These are phyloP conservation scores for Leptographium radiaticola DNA, from an alignment of 2,329 filamentous ascomycete genomes.

Conservation along the genomic window DNA sequence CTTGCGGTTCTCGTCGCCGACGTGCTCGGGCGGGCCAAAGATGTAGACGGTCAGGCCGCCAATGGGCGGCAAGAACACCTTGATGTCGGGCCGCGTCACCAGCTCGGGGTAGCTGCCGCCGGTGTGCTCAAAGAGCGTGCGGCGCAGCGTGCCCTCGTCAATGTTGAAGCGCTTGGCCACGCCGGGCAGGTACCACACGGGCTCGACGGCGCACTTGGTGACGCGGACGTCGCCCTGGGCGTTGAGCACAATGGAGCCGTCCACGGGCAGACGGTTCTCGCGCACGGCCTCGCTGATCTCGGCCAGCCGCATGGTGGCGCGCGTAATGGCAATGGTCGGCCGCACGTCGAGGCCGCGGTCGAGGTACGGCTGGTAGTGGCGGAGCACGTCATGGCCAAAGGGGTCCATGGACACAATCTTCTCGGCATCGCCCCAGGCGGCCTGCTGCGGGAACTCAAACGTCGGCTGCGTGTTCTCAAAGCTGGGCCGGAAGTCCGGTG, in stretches of 20 bases:
- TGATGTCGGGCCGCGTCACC: conserved; percentile 4
- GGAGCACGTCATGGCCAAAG: conserved; percentile 3
- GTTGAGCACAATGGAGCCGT: conserved; percentile 2
- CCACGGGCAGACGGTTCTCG: neutral
- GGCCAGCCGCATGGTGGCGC: conserved; percentile 3
- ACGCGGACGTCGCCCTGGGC: conserved; percentile 1
- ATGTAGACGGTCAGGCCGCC: conserved; percentile 4
- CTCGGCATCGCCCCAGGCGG: conserved; percentile 1
- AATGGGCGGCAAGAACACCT: conserved; percentile 4
- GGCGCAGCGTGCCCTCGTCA: conserved; percentile 4
- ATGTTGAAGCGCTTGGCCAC: conserved; percentile 6
- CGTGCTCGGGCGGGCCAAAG: conserved; percentile 3
- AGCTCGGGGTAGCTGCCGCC: conserved; percentile 6
- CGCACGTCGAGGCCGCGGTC: conserved; percentile 4
- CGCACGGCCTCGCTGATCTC: conserved; percentile 2
- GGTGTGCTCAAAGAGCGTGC: conserved; percentile 3
- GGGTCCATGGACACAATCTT: conserved; percentile 6
- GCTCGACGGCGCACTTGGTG: conserved; percentile 5
- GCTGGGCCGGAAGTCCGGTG: conserved; percentile 3
- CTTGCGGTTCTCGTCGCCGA: neutral
- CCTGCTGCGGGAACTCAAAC: conserved; percentile 3
- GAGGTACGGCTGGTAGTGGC: conserved; percentile 1
- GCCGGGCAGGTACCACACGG: conserved; percentile 2
- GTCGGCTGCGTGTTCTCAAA: conserved; percentile 6
- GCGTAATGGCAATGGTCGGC: conserved; percentile 4